Conservation (phyloP, 495 filamentous ascomycete genomes). For the Tuber calosporum region DNA sequence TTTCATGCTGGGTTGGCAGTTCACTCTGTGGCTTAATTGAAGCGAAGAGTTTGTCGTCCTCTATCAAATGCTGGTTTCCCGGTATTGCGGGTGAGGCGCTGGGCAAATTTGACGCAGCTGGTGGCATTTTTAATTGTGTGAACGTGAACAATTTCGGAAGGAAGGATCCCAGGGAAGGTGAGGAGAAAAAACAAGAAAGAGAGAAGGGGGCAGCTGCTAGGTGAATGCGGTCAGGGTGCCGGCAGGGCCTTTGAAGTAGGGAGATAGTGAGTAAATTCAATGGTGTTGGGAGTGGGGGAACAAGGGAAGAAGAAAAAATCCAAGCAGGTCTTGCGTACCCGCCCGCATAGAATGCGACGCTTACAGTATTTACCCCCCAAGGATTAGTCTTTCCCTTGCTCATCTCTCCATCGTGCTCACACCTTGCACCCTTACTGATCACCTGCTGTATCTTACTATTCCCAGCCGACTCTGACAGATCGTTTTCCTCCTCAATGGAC, state of each 20-base stretch:
- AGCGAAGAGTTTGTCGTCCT: slow-evolving; percentile 29
- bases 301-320: not conserved
- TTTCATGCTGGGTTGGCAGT: slow-evolving; percentile 27
- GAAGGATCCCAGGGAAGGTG: not conserved
- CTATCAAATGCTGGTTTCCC: not conserved
- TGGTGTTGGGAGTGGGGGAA: not conserved
- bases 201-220: not conserved
- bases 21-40: slow-evolving; percentile 22
- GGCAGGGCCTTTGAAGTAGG: not conserved
- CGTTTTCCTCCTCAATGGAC: not conserved
- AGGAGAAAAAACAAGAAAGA: not conserved
- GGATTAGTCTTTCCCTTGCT: not conserved
- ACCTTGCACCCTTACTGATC: not conserved
- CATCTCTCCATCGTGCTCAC: not conserved
- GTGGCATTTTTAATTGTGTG: not conserved
- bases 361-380: not conserved
- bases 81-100: not conserved
- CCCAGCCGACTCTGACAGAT: slow-evolving; percentile 7
- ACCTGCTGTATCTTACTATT: not conserved
- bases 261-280: not conserved
- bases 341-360: not conserved
- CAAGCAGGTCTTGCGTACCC: not conserved
- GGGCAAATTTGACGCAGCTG: not conserved
- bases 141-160: not conserved
- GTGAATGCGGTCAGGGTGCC: not conserved